Percentiles rank a stretch among this genome's conserved stretches.
Evolutionary conservation across 2,329 filamentous ascomycete genomes (phyloP).

Genomic region (Colletotrichum musae): DNA sequence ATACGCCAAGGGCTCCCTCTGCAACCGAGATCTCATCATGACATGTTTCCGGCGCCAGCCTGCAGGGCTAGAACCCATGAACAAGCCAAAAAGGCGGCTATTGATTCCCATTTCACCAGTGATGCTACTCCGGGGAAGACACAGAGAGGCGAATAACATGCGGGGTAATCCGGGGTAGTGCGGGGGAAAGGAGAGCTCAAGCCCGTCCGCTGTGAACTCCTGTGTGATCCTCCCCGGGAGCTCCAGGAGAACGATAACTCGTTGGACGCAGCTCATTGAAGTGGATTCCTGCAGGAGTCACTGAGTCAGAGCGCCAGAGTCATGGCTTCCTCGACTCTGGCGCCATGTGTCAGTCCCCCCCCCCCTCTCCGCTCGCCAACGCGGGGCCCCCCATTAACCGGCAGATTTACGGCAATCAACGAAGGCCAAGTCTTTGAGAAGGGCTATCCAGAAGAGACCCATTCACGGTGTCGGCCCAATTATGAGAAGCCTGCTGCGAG

Average conservation of each 20-base stretch:
- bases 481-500: neutral
- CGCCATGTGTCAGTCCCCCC: constrained; percentile 26
- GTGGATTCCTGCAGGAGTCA: constrained; percentile 11
- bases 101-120: neutral
- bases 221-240: neutral
- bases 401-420: neutral
- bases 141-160: neutral
- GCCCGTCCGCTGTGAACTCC: neutral
- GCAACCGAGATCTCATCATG: constrained; percentile 1
- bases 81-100: neutral
- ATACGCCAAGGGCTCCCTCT: constrained; percentile 8
- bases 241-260: neutral
- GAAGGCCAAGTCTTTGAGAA: neutral
- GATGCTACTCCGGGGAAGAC: neutral
- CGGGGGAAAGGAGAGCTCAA: constrained; percentile 7
- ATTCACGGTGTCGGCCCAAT: neutral
- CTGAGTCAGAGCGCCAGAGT: constrained; percentile 36
- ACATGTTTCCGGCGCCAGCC: neutral
- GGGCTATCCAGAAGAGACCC: neutral
- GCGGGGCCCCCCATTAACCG: neutral
- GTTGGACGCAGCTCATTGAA: neutral
- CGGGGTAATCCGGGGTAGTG: constrained; percentile 36
- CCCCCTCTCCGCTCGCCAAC: neutral
- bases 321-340: constrained; percentile 18
- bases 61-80: neutral